Evolutionary conservation across 805 yeast genomes (phyloP).

Genomic region (Yueomyces sinensis): DNA sequence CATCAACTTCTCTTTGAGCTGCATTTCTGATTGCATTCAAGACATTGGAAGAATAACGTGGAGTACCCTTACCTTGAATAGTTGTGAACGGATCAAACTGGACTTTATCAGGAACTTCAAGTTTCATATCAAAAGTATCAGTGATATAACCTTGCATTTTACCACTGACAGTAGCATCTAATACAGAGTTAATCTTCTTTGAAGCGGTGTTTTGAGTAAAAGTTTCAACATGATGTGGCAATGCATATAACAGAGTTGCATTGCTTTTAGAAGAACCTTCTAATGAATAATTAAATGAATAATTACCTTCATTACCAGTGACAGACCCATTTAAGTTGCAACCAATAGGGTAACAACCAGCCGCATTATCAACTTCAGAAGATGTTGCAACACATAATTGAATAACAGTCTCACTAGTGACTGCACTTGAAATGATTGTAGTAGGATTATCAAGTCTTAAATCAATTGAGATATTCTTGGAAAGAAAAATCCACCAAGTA

Average conservation of each 20-base stretch:
- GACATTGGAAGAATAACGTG: constrained; percentile 19
- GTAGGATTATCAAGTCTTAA: constrained; percentile 8
- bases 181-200: constrained; percentile 8
- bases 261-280: constrained; percentile 35
- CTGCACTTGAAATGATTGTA: constrained; percentile 4
- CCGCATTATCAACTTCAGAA: constrained; percentile 39
- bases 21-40: constrained; percentile 22
- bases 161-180: constrained; percentile 41
- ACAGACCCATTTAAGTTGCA: constrained; percentile 33
- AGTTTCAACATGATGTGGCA: constrained; percentile 50
- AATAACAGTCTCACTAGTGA: constrained; percentile 33
- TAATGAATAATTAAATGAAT: constrained; percentile 30
- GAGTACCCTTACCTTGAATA: constrained; percentile 15
- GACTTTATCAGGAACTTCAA: constrained; percentile 30
- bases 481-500: constrained; percentile 26
- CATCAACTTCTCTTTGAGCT: constrained; percentile 25
- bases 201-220: constrained; percentile 24
- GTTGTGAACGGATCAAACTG: constrained; percentile 33
- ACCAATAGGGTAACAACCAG: constrained; percentile 46
- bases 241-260: constrained; percentile 39
- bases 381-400: constrained; percentile 45
- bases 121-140: constrained; percentile 27
- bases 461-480: not conserved
- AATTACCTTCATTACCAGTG: constrained; percentile 26
- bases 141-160: constrained; percentile 33